Percentiles rank a stretch among this genome's conserved stretches.
These are phyloP conservation scores for Hypoxylon trugodes DNA, from an alignment of 495 filamentous ascomycete genomes.

Conservation along the genomic window DNA sequence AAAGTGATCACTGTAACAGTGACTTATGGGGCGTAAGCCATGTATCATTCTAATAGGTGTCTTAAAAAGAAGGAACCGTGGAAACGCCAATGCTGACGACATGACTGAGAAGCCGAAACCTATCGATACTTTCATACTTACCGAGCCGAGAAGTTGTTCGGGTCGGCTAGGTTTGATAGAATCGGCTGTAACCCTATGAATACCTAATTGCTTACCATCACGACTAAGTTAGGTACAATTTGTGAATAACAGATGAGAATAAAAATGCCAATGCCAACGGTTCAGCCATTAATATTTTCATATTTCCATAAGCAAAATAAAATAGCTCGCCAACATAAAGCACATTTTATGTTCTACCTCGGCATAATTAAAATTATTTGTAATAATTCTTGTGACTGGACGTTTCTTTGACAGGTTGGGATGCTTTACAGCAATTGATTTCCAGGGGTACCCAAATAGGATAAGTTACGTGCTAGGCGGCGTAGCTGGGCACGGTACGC, in stretches of 20 bases:
- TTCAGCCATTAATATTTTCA: not conserved
- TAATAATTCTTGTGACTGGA: constrained; percentile 26
- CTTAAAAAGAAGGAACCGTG: constrained; percentile 2
- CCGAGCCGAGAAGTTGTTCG: constrained; percentile 4
- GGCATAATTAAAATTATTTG: constrained; percentile 1
- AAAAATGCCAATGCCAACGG: constrained; percentile 1
- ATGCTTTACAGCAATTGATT: not conserved
- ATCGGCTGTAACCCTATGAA: constrained; percentile 2
- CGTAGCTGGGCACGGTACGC: too few species aligned
- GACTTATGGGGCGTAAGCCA: constrained; percentile 16
- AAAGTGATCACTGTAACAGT: not conserved
- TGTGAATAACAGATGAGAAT: not conserved
- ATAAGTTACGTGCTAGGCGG: not conserved
- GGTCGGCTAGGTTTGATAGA: constrained; percentile 3
- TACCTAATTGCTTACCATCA: not conserved
- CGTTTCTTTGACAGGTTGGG: constrained; percentile 31
- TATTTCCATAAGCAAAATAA: constrained; percentile 9
- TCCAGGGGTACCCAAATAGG: constrained; percentile 25
- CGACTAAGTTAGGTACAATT: not conserved
- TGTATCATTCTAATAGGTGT: constrained; percentile 16
- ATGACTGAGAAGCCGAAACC: constrained; percentile 14
- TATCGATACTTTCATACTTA: constrained; percentile 8
- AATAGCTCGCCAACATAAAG: not conserved
- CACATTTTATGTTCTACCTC: not conserved
- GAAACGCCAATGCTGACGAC: constrained; percentile 6